Evolutionary conservation across 1,139 yeast species (phyloP), one percentile per base, ranked within the genome.

Genomic region (Taphrina deformans): DNA sequence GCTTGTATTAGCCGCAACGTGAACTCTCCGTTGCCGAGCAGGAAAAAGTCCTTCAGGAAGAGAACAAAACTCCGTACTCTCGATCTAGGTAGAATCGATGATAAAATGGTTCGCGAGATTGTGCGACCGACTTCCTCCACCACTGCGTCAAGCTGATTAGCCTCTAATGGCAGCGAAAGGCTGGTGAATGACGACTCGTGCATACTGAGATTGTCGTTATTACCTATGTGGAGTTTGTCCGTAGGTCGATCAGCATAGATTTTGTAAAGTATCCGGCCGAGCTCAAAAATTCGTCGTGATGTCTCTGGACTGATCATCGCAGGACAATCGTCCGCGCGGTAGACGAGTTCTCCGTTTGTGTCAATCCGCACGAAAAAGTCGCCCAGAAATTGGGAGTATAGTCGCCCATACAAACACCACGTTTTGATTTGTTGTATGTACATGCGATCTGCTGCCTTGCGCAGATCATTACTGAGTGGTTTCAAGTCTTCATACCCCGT

Each of bases 381-480:
- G n/a, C 38, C 40, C 3, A 16, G 23, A 27, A 10, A 35, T 14
- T 21, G 14, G 21, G 45, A 35, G 31, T 53, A 23, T 5, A 53
- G 9, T 38, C 12, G 18, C 12, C 58, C 58, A 53, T 53, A 38
- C 6, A 53, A 2, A 21, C 45, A 35, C 58, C 58, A 53, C 33
- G 14, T 21, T 38, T 26, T 31, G 26, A 53, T 35, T 14, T 35
- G 46, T 10, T 6, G 23, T 33, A 38, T 14, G 7, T 23, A 53
- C 4, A 35, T n/a, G 23, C 58, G 31, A 10, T 53, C 48, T 2
- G 24, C 48, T 12, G 45, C 31, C 10, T 18, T 23, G 33, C n/a
- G 35, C 23, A 53, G 31, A 12, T 24, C 48, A 12, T 12, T n/a
- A 23, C 14, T 38, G 16, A 40, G 31, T 18, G 7, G 2, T 23